Percentiles rank a stretch among this genome's conserved stretches.
Conservation (phyloP, 1,284 basidiomycete genomes). For the Moesziomyces parantarcticus region DNA sequence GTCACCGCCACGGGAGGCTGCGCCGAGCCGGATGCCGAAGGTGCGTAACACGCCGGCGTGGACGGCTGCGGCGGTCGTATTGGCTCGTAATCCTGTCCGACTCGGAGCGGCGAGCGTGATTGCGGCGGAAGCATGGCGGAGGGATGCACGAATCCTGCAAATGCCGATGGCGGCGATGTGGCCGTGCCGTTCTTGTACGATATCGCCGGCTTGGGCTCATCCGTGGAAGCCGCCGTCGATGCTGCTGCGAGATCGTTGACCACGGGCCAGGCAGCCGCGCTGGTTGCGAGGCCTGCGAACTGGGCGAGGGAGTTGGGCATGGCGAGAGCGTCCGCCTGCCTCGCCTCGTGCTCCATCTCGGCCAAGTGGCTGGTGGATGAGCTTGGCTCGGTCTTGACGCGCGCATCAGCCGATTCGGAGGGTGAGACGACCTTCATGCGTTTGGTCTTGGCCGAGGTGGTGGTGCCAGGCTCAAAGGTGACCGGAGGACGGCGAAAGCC, state of each 20-base stretch:
- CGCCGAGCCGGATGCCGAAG: neutral
- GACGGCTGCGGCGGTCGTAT: neutral
- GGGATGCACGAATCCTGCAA: neutral
- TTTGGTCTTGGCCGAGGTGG: constrained; percentile 10
- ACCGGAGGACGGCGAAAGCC: constrained; percentile 31
- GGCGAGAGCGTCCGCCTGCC: constrained; percentile 16
- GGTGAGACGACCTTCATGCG: constrained; percentile 16
- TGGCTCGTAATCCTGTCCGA: constrained; percentile 4
- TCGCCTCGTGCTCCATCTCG: neutral
- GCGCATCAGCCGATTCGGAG: neutral
- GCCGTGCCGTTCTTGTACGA: neutral
- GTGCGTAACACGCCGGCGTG: neutral
- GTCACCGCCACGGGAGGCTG: constrained; percentile 6
- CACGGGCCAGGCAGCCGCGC: constrained; percentile 24
- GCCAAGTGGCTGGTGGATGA: no score
- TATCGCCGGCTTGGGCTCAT: neutral
- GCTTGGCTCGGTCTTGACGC: constrained; percentile 19
- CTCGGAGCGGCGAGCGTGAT: constrained; percentile 2
- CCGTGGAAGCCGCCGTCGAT: neutral
- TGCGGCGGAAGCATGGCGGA: constrained; percentile 11
- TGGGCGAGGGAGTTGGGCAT: constrained; percentile 37
- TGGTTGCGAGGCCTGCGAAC: constrained; percentile 35
- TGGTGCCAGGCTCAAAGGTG: constrained; percentile 26
- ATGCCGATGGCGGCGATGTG: neutral
- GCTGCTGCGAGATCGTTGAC: neutral